These are phyloP conservation scores for Mycocentrospora acerina DNA, from an alignment of 2,329 filamentous ascomycete genomes.

Conservation along the genomic window DNA sequence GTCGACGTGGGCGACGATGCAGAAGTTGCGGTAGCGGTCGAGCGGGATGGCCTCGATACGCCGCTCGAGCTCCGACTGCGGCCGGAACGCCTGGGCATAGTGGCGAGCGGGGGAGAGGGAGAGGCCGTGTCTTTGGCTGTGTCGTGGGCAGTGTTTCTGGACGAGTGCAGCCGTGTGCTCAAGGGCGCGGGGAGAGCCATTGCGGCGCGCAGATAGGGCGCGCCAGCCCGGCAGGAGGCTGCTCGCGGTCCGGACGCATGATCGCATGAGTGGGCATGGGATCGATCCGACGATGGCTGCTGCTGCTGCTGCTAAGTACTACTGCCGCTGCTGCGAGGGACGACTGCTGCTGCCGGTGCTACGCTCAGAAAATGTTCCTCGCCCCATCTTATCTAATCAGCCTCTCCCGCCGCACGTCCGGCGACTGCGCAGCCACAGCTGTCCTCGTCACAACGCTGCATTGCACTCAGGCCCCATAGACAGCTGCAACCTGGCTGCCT, in stretches of 20 bases:
- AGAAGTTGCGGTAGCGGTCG: conserved; percentile 87
- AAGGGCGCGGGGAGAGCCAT: conserved; percentile 22
- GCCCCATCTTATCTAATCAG: conserved; percentile 8
- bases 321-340: not conserved
- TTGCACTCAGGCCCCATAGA: not conserved
- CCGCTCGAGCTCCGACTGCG: conserved; percentile 58
- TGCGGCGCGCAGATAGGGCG: conserved; percentile 26
- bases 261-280: conserved; percentile 50
- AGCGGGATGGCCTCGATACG: conserved; percentile 75
- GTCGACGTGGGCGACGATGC: conserved; percentile 97
- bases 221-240: conserved; percentile 43
- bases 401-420: too few species aligned
- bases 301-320: not conserved
- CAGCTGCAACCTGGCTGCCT: too few species aligned
- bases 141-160: too few species aligned
- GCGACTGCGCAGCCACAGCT: not conserved
- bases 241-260: conserved; percentile 50
- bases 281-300: conserved; percentile 4
- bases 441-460: not conserved
- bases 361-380: conserved; percentile 6
- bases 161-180: conserved; percentile 29
- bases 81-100: conserved; percentile 42
- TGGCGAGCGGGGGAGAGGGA: conserved; percentile 14
- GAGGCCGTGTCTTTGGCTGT: not conserved
- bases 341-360: not conserved